phyloP scores from a whole-genome alignment of 805 yeast genomes.

The Starmera quercuum region DNA sequence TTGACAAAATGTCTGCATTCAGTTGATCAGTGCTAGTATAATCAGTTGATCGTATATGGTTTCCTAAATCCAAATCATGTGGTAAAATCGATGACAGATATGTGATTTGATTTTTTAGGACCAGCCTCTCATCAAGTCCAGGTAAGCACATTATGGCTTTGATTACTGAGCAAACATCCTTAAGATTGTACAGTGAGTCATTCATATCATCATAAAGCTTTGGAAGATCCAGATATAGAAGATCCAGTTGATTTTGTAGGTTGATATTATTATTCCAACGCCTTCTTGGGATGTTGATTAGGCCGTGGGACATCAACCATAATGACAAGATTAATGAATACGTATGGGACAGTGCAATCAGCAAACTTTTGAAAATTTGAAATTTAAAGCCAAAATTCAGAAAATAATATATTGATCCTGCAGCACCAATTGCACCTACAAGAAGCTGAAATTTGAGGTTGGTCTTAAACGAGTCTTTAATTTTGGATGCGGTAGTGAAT shows the following conservation, averaged over 20 bases:
- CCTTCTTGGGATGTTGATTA: conserved; percentile 57
- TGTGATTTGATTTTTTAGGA: conserved; percentile 9
- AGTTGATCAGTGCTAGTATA: conserved; percentile 16
- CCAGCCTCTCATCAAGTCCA: not conserved
- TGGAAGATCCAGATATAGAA: conserved; percentile 48
- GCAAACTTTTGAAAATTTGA: conserved; percentile 52
- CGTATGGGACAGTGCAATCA: conserved; percentile 70
- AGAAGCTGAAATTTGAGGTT: conserved; percentile 56
- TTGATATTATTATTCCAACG: conserved; percentile 26
- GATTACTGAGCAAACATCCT: conserved; percentile 57
- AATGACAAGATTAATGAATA: conserved; percentile 68
- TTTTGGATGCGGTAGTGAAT: conserved; percentile 34
- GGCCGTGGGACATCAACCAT: conserved; percentile 83
- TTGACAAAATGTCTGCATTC: conserved; percentile 37
- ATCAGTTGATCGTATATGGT: conserved; percentile 17
- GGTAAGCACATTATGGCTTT: not conserved
- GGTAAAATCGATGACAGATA: conserved; percentile 9
- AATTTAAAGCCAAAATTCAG: conserved; percentile 47
- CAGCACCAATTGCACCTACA: conserved; percentile 42
- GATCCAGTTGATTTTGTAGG: conserved; percentile 25
- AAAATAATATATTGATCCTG: conserved; percentile 54
- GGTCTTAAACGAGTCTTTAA: conserved; percentile 48
- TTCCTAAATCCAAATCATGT: conserved; percentile 10
- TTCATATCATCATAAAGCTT: conserved; percentile 48
- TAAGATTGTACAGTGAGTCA: conserved; percentile 54